phyloP scores from a whole-genome alignment of 2,329 filamentous ascomycete species.

The Trichoderma asperellum region DNA sequence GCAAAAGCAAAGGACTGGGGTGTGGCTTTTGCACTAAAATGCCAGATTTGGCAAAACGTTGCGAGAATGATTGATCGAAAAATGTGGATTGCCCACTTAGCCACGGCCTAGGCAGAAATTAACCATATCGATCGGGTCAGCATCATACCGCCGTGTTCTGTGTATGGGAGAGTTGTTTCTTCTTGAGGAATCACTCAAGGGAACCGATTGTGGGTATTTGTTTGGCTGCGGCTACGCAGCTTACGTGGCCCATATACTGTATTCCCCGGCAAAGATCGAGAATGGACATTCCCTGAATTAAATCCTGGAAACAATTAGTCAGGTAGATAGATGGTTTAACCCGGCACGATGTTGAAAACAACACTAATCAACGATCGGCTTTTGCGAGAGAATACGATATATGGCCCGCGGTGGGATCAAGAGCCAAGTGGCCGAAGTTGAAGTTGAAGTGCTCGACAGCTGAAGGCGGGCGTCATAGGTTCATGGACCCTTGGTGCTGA shows the following conservation, averaged over 20 bases:
- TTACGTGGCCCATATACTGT: neutral
- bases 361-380: too few relatives aligned
- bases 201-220: neutral
- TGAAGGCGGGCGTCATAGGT: too few relatives aligned
- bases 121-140: neutral
- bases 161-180: neutral
- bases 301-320: neutral
- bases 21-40: neutral
- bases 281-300: neutral
- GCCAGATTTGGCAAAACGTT: constrained; percentile 18
- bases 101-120: neutral
- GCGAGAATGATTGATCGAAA: neutral
- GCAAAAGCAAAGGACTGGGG: neutral
- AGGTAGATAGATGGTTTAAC: neutral
- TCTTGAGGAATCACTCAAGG: neutral
- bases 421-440: too few relatives aligned
- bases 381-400: too few relatives aligned
- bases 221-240: neutral
- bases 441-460: too few relatives aligned
- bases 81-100: neutral
- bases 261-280: neutral
- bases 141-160: neutral
- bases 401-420: too few relatives aligned
- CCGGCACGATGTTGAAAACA: too few relatives aligned
- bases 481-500: too few relatives aligned